Evolutionary conservation across 2,329 filamentous ascomycete genomes (phyloP).

Genomic region (Fonsecaea pugnacius): DNA sequence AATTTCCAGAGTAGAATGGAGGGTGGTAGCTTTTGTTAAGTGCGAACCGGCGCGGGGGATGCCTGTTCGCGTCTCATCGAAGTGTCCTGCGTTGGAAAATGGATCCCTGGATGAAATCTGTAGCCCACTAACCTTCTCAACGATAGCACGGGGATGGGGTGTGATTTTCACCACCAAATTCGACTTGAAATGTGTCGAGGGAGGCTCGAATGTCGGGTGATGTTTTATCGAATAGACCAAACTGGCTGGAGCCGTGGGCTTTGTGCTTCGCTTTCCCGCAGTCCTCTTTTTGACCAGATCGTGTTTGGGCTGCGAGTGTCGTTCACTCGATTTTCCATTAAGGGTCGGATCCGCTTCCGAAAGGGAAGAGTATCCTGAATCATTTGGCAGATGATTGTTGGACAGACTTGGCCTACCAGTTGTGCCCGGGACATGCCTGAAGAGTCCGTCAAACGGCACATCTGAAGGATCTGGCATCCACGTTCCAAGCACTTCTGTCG

Average conservation of each 20-base stretch:
- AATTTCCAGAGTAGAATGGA: background rate
- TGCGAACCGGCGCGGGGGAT: background rate
- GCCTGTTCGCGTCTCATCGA: background rate
- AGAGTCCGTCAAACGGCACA: slow-evolving; percentile 2
- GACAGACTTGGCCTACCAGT: background rate
- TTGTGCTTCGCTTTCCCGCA: background rate
- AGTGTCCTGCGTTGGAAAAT: background rate
- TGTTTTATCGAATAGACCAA: background rate
- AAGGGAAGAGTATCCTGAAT: slow-evolving; percentile 12
- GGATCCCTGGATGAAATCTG: background rate
- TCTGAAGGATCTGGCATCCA: slow-evolving; percentile 27
- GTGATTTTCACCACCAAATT: background rate
- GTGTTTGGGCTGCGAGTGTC: background rate
- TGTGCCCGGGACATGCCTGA: background rate
- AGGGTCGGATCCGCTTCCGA: background rate
- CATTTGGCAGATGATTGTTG: background rate
- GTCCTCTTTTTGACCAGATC: background rate
- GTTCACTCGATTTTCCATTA: background rate
- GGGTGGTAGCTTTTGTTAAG: background rate
- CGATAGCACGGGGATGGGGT: slow-evolving; percentile 23
- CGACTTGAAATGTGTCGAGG: background rate
- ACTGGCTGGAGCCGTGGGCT: background rate
- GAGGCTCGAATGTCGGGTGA: background rate
- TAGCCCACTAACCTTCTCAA: slow-evolving; percentile 8
- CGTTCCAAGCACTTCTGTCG: slow-evolving; percentile 17